These are phyloP conservation scores for Achlya hypogyna DNA, from an alignment of 352 stramenopile species.

Conservation along the genomic window DNA sequence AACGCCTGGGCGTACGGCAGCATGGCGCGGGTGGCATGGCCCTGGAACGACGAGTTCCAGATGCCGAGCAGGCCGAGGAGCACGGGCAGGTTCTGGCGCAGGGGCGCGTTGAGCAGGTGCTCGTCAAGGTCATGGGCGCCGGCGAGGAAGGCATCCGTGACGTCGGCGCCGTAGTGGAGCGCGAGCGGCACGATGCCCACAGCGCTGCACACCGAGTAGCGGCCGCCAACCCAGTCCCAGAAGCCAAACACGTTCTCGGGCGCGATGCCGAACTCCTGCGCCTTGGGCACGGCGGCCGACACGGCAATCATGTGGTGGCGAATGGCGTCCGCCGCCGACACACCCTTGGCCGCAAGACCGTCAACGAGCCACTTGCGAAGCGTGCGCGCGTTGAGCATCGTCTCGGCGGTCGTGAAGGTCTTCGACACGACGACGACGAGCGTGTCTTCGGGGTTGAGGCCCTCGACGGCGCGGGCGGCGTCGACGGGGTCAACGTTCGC, in stretches of 20 bases:
- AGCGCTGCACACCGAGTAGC: constrained; percentile 96
- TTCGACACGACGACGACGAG: constrained; percentile 97
- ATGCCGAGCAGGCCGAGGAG: constrained; percentile 95
- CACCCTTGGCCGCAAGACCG: constrained; percentile 80
- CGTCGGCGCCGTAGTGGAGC: constrained; percentile 93
- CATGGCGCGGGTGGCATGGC: constrained; percentile 86
- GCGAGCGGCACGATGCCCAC: constrained; percentile 94
- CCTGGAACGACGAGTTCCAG: constrained; percentile 98
- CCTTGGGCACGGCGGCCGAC: constrained; percentile 66
- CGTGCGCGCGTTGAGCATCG: constrained; percentile 97
- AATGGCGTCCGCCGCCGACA: constrained; percentile 78
- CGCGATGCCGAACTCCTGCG: constrained; percentile 92
- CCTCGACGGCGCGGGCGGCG: constrained; percentile 79
- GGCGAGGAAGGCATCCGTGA: constrained; percentile 88
- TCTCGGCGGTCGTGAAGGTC: constrained; percentile 98
- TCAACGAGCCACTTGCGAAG: constrained; percentile 93
- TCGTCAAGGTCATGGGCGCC: constrained; percentile 96
- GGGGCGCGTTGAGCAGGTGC: constrained; percentile 92
- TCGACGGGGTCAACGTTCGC: constrained; percentile 98
- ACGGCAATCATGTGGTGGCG: constrained; percentile 91
- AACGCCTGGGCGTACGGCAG: constrained; percentile 92
- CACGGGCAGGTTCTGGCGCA: constrained; percentile 94
- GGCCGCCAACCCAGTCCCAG: constrained; percentile 98
- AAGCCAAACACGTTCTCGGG: constrained; percentile 96
- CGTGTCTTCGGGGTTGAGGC: constrained; percentile 93